These are phyloP conservation scores for Endotrypanum monterogeii DNA, from an alignment of 208 protist species.

Conservation along the genomic window DNA sequence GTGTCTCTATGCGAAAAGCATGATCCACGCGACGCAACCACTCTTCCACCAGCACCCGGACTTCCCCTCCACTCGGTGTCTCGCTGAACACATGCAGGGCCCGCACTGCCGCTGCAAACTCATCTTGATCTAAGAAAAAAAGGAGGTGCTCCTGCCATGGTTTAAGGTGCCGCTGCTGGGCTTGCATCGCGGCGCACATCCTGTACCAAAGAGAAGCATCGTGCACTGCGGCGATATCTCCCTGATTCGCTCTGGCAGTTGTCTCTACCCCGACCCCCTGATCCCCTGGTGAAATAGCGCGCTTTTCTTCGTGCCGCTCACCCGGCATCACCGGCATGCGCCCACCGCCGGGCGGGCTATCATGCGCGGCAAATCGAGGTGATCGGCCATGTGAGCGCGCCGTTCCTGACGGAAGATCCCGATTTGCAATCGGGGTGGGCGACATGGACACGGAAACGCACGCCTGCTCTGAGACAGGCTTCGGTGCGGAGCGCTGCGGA, in stretches of 20 bases:
- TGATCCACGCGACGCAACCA: conserved; percentile 47
- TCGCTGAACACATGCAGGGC: conserved; percentile 30
- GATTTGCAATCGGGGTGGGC: conserved; percentile 25
- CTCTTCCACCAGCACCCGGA: conserved; percentile 44
- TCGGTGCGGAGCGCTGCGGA: conserved; percentile 23
- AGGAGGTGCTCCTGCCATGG: conserved; percentile 41
- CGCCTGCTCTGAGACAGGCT: conserved; percentile 15
- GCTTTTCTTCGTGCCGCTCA: not conserved
- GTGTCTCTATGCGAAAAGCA: conserved; percentile 45
- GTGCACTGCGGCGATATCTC: not conserved
- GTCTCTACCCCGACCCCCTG: conserved; percentile 8
- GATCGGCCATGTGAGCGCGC: conserved; percentile 22
- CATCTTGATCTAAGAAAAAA: conserved; percentile 45
- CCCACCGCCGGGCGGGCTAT: not conserved
- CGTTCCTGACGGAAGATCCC: conserved; percentile 14
- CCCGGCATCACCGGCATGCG: not conserved
- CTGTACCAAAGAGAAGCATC: conserved; percentile 26
- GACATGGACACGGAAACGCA: conserved; percentile 35
- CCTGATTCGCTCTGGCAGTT: not conserved
- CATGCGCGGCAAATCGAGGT: conserved; percentile 18
- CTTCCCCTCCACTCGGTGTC: conserved; percentile 32
- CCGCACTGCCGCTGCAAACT: conserved; percentile 32
- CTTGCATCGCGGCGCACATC: conserved; percentile 33
- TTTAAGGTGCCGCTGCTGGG: conserved; percentile 3
- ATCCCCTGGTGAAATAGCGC: conserved; percentile 16